Evolutionary conservation across 257 asterid genomes (phyloP).

Genomic region (Solanum pennellii): DNA sequence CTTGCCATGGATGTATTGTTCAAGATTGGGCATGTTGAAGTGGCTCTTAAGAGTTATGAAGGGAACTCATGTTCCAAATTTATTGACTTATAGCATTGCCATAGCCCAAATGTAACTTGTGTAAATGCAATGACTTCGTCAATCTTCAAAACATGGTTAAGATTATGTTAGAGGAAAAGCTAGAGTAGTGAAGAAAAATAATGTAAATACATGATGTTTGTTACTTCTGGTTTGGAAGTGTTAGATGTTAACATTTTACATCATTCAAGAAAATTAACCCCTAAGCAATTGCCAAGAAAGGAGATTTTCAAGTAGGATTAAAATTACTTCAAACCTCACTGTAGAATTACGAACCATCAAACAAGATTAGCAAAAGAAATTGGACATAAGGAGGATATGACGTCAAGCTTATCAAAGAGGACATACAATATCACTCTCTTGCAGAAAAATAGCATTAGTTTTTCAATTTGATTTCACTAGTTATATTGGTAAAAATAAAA

Average conservation of each 20-base stretch:
- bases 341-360: background rate
- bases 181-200: background rate
- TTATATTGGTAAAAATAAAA: background rate
- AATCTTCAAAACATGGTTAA: constrained; percentile 26
- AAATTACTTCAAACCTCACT: background rate
- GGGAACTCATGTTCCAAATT: constrained; percentile 40
- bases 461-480: background rate
- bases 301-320: background rate
- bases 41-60: constrained; percentile 39
- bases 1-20: constrained; percentile 52
- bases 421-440: background rate
- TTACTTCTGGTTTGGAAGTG: background rate
- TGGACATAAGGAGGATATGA: background rate
- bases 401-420: background rate
- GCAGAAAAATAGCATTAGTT: background rate
- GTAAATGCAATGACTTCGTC: constrained; percentile 39
- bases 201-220: background rate
- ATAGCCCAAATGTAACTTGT: constrained; percentile 35
- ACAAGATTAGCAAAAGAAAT: background rate
- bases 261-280: background rate
- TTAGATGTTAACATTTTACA: background rate
- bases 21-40: constrained; percentile 30
- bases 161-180: constrained; percentile 20
- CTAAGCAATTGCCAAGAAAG: background rate
- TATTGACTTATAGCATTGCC: constrained; percentile 49